Conservation (phyloP, 2,329 filamentous ascomycete genomes). For the Neofusicoccum laricinum region DNA sequence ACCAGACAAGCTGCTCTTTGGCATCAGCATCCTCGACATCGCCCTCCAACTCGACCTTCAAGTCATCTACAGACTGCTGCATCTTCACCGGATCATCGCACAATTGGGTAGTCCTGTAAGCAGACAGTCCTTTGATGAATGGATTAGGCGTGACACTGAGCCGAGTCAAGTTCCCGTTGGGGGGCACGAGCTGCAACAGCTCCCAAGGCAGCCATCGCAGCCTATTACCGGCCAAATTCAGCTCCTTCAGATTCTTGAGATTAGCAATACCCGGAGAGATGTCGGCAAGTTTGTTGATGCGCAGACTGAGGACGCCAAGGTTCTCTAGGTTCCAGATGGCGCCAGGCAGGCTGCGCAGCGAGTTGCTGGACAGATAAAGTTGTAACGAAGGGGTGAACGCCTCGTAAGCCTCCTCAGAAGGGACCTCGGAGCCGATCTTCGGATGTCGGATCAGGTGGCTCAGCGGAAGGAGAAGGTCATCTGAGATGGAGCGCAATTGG, state of each 20-base stretch:
- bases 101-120: slow-evolving; percentile 24
- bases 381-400: slow-evolving; percentile 58
- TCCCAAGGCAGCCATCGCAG: slow-evolving; percentile 62
- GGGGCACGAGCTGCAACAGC: slow-evolving; percentile 54
- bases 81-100: slow-evolving; percentile 34
- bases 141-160: slow-evolving; percentile 64
- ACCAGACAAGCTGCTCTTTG: slow-evolving; percentile 4
- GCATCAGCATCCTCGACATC: neutral
- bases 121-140: slow-evolving; percentile 46
- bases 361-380: slow-evolving; percentile 61
- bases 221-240: slow-evolving; percentile 66
- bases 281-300: slow-evolving; percentile 60
- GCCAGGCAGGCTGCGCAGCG: slow-evolving; percentile 54
- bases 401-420: slow-evolving; percentile 58
- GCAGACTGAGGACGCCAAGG: slow-evolving; percentile 64
- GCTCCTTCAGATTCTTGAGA: slow-evolving; percentile 56
- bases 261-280: slow-evolving; percentile 60
- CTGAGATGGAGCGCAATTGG: slow-evolving; percentile 47
- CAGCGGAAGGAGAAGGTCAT: slow-evolving; percentile 57
- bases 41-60: neutral
- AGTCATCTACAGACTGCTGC: neutral
- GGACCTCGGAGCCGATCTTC: slow-evolving; percentile 54
- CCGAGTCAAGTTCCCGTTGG: slow-evolving; percentile 45
- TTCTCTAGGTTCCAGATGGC: slow-evolving; percentile 61
- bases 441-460: slow-evolving; percentile 37